Evolutionary conservation across 768 basidiomycete genomes (phyloP), one percentile per base, ranked within the genome.

Genomic region (Austroboletus festivus): DNA sequence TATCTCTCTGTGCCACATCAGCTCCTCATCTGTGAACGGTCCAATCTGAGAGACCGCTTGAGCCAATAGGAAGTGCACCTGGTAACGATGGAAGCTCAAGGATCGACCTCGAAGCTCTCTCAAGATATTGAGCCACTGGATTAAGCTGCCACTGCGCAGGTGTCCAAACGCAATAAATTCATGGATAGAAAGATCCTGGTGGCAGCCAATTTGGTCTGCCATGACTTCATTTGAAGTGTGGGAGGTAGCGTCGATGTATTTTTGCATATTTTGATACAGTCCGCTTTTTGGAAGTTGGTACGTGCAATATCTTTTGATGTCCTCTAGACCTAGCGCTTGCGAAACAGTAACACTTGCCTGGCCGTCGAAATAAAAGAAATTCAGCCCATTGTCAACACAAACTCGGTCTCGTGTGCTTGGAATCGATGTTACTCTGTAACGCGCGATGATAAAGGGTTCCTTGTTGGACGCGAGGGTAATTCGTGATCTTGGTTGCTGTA

Each of bases 341-440:
- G 58, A 42, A 15, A 50, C 46, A 58, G 62, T 57, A 16, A 35
- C 35, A 46, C 58, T 20, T 1, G 24, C 19, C 11, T 26, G 18
- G 15, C 34, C 46, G 31, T 71, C 69, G 35, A 60, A 73, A 11
- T 68, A 48, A 16, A 40, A 43, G 40, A 60, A 69, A 0, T 21
- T 19, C 18, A 37, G 18, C 18, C 35, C 35, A 19, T 19, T 37
- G 4, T 18, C 13, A 19, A 37, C 35, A 19, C 64, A 59, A 21
- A 72, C 59, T 0, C 15, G 26, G n/a, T 23, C 16, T 13, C 41
- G 20, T 3, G 20, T 34, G 4, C 34, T 19, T 1, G 57, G 61
- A 23, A 62, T 47, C 1, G 15, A 20, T 2, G 22, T 39, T 20
- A 2, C 13, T 10, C n/a, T 34, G 33, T 56, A 54, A 41, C 56